Percentiles rank a stretch among this genome's conserved stretches.
Conservation (phyloP, 2,329 filamentous ascomycete species). For the Pseudogymnoascus sp. region DNA sequence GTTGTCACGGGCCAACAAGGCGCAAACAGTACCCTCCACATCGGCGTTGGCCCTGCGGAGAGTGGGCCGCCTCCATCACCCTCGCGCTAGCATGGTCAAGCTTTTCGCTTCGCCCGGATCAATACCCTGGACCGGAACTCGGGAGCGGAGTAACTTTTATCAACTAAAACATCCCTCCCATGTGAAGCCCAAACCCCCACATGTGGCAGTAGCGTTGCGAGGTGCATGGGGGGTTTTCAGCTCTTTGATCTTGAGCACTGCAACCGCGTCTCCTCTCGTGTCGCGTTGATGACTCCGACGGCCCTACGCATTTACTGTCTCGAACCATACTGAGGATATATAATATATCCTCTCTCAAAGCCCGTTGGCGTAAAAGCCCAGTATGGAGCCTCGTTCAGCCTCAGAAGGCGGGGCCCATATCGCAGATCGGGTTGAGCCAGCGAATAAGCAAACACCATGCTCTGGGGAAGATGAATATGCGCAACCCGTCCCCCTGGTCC, state of each 20-base stretch:
- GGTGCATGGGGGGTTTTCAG: constrained; percentile 1
- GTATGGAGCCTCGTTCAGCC: constrained; percentile 3
- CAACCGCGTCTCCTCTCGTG: neutral
- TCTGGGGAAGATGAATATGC: neutral
- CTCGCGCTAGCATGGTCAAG: constrained; percentile 5
- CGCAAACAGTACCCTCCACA: constrained; percentile 6
- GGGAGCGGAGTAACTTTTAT: constrained; percentile 2
- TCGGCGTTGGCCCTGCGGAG: neutral
- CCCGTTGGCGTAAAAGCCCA: neutral
- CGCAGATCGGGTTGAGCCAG: constrained; percentile 1
- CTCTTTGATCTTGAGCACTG: neutral
- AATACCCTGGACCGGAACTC: constrained; percentile 4
- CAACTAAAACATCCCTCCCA: neutral
- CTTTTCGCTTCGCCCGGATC: constrained; percentile 5
- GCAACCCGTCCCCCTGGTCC: neutral
- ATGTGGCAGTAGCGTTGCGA: constrained; percentile 1
- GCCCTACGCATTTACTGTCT: neutral
- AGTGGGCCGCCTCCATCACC: neutral
- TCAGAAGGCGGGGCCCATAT: constrained; percentile 2
- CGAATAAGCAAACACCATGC: neutral
- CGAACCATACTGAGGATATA: neutral
- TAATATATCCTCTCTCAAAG: neutral
- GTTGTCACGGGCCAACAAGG: constrained; percentile 4
- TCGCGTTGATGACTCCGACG: neutral
- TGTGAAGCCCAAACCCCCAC: constrained; percentile 4